Evolutionary conservation across 345 rosid genomes (phyloP), one percentile per base, ranked within the genome.

Genomic region (Citrus hindsii): DNA sequence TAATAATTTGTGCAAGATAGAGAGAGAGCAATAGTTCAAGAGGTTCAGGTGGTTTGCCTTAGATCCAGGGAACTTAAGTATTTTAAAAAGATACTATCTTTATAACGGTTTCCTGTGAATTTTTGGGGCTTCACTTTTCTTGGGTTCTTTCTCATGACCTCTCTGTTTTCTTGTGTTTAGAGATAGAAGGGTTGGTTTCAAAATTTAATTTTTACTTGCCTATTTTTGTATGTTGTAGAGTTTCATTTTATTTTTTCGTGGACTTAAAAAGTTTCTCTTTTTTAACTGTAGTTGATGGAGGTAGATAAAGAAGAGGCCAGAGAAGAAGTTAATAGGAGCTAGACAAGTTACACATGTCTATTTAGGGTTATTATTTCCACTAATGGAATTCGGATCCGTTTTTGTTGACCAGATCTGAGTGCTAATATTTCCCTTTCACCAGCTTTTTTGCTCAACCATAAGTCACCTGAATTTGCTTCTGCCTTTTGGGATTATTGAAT

Each of bases 1-100:
- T 79, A 82, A 82, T 77, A 76, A 79, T 63, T 77, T 78, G 16
- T 14, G 84, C 35, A 25, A 75, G 77, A 58, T 35, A 35, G 64
- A 63, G 82, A 67, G 83, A 71, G 69, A 53, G 65, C 67, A 55
- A 72, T 65, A 62, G 61, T 76, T 74, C 76, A 78, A 83, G 88
- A 79, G 91, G 91, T 74, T 80, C 84, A 76, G 78, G 83, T 81
- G 82, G 84, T 83, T 92, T 90, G 81, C 95, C 91, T 88, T 76
- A 75, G 89, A 87, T 90, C 91, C 89, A 83, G 92, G 95, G 85
- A 86, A 86, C 85, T 76, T 69, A 70, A 75, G 75, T 79, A 75
- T 66, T 82, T 70, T 82, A 82, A 83, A 81, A 85, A 79, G 79
- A 63, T 70, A 14, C 66, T 30, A 62, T 77, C 80, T 84, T 84